Evolutionary conservation across 768 basidiomycete species (phyloP), one percentile per base, ranked within the genome.

Genomic region (Naganishia vaughanmartiniae): DNA sequence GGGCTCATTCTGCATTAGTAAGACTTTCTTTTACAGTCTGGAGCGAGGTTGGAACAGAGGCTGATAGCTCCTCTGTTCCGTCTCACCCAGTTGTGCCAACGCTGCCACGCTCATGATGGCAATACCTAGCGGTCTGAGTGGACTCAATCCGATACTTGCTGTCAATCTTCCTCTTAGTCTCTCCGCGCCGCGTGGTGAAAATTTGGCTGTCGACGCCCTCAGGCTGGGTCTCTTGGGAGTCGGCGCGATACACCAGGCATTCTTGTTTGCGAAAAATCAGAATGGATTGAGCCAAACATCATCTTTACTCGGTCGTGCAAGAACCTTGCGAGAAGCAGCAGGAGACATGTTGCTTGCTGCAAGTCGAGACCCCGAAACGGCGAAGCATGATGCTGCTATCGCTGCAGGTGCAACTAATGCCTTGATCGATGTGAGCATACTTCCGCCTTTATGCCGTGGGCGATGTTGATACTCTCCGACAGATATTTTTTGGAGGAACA

Each of bases 51-150:
- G 60, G 60, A 45, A 63, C 60, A 63, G 60, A 45, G 60, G 60
- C 60, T 63, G 60, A 63, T 63, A 15, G 39, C 30, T 24, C 28
- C 60, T 63, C 39, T 58, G 57, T 58, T 58, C 57, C 57, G n/a
- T 63, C 36, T 36, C 12, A 24, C 39, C 48, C 54, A 67, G 82
- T 80, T 84, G 82, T 76, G 81, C 84, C 79, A 83, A 81, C 77
- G 82, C 83, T 54, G 82, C 84, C 70, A 83, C 83, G 74, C 79
- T 84, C 68, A 83, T 84, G 79, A 83, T 86, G 84, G 82, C 81
- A 73, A 76, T 83, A 57, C 83, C 83, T 56, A 63, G 60, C 60
- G 60, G 60, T 10, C 42, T 63, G 60, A 85, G 84, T 75, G 60
- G 60, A 11, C 60, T 63, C 36, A 85, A 84, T 75, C 80, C 82